Conservation (phyloP, 306 rosid genomes). For the Fragaria iinumae region DNA sequence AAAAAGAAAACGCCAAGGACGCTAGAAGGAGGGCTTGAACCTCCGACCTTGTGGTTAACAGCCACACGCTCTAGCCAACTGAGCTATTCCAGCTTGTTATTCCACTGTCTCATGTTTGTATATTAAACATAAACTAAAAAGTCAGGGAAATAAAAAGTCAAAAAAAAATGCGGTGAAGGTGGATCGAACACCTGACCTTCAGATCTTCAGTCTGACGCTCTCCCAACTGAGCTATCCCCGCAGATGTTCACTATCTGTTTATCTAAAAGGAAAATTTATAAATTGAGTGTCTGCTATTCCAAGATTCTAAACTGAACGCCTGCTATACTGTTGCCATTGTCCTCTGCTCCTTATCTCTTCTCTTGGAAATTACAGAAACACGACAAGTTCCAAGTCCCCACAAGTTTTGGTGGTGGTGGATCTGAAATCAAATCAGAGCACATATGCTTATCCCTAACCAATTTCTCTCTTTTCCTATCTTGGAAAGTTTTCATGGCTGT, state of each 20-base stretch:
- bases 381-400: conserved; percentile 55
- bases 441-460: conserved; percentile 20
- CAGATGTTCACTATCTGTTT: not conserved
- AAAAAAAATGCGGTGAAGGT: not conserved
- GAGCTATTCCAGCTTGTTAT: conserved; percentile 37
- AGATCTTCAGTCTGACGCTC: conserved; percentile 14
- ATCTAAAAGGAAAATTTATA: rapidly evolving
- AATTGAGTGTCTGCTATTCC: too few species aligned
- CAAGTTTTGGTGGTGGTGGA: conserved; percentile 26
- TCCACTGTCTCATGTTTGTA: rapidly evolving
- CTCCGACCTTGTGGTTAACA: not conserved
- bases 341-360: conserved; percentile 16
- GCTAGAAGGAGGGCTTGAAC: conserved; percentile 37
- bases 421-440: conserved; percentile 24
- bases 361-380: conserved; percentile 16
- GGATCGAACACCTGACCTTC: conserved; percentile 11
- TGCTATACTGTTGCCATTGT: not conserved
- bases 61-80: conserved; percentile 15
- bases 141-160: not conserved
- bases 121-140: not conserved
- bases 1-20: not conserved
- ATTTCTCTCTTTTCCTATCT: not conserved
- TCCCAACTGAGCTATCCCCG: conserved; percentile 13
- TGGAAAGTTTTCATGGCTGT: not conserved
- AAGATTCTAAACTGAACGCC: not conserved